phyloP scores from a whole-genome alignment of 2,329 filamentous ascomycete species.

The Hypoxylon sp. region DNA sequence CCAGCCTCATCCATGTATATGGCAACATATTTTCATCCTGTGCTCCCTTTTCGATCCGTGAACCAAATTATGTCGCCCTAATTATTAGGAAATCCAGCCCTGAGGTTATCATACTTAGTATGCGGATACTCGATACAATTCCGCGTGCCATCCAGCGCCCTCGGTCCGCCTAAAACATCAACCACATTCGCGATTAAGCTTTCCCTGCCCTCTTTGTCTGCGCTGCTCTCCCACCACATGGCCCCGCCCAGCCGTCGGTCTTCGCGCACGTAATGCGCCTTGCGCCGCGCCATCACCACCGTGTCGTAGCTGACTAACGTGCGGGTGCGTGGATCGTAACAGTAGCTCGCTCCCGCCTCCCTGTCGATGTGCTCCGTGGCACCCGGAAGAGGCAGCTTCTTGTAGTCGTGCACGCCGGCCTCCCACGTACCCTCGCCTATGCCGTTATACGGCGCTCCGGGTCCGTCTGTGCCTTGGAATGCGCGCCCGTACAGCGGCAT shows the following conservation, averaged over 20 bases:
- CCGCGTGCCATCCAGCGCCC: constrained; percentile 62
- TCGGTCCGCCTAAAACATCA: constrained; percentile 67
- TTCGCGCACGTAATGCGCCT: constrained; percentile 78
- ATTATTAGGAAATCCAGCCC: constrained; percentile 66
- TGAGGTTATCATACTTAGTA: constrained; percentile 79
- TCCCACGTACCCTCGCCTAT: constrained; percentile 88
- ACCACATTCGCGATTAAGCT: constrained; percentile 79
- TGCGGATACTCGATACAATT: constrained; percentile 75
- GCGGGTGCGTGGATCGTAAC: constrained; percentile 73
- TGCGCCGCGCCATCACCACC: constrained; percentile 73
- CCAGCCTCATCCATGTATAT: not conserved
- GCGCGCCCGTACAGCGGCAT: constrained; percentile 94
- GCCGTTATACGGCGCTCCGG: constrained; percentile 76
- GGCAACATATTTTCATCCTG: not conserved
- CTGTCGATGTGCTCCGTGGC: constrained; percentile 74
- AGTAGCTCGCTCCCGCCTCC: constrained; percentile 78
- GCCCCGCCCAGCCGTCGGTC: constrained; percentile 79
- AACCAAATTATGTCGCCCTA: constrained; percentile 36
- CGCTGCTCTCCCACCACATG: constrained; percentile 98
- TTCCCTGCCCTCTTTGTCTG: constrained; percentile 73
- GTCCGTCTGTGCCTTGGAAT: constrained; percentile 82
- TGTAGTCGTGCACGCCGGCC: constrained; percentile 88
- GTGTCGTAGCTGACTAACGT: constrained; percentile 87
- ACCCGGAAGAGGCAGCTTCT: constrained; percentile 79
- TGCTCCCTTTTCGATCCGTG: not conserved